Conservation (phyloP, 768 basidiomycete genomes). For the Leccinum arenicola region DNA sequence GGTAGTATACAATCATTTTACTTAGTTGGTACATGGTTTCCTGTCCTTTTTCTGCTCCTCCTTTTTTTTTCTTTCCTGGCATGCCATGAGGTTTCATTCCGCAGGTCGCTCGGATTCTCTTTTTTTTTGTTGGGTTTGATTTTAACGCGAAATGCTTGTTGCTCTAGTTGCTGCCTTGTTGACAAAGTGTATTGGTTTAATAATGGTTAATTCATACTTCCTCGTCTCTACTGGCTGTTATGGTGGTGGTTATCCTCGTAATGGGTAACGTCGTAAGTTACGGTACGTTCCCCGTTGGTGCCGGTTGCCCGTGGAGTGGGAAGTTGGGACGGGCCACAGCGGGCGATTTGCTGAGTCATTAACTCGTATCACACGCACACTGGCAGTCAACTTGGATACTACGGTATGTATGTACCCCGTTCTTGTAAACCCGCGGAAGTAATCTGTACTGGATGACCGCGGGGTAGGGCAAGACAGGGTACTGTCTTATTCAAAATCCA, state of each 20-base stretch:
- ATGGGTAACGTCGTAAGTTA: not conserved
- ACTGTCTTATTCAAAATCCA: not conserved
- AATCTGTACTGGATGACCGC: not conserved
- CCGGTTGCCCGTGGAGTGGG: not conserved
- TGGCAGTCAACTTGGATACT: too few relatives aligned
- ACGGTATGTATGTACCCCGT: too few relatives aligned
- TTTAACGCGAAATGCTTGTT: slow-evolving; percentile 4
- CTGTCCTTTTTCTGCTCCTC: not conserved
- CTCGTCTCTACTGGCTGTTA: not conserved
- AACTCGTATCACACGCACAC: not conserved
- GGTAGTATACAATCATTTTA: slow-evolving; percentile 30
- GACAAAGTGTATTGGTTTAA: not conserved
- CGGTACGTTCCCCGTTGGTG: not conserved
- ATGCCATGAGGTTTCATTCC: not conserved
- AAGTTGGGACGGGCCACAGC: too few relatives aligned
- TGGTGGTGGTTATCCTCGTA: not conserved
- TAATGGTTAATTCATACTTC: not conserved
- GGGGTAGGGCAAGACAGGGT: not conserved
- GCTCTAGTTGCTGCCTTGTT: not conserved
- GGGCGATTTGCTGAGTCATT: too few relatives aligned
- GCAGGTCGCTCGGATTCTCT: not conserved
- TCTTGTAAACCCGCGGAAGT: not conserved
- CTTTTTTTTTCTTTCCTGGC: not conserved
- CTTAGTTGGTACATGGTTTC: slow-evolving; percentile 12
- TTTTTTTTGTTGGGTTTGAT: slow-evolving; percentile 1